These are phyloP conservation scores for Rhizopogon vinicolor DNA, from an alignment of 768 basidiomycete species.

Conservation along the genomic window DNA sequence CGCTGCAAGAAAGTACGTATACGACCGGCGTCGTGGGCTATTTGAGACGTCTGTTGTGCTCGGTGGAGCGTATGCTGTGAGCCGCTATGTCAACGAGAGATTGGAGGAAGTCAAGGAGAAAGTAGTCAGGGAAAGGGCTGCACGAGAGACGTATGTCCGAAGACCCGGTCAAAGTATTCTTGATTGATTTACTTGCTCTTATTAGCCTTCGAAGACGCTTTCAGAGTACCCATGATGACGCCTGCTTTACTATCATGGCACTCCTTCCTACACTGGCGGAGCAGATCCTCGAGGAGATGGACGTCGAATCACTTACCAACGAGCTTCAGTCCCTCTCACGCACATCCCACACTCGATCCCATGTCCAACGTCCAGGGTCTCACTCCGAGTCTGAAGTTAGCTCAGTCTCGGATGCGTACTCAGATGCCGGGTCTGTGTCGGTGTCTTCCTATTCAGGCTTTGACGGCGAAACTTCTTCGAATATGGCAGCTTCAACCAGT, in stretches of 20 bases:
- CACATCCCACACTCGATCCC: slow-evolving; percentile 19
- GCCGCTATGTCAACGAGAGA: slow-evolving; percentile 54
- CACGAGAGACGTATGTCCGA: slow-evolving; percentile 62
- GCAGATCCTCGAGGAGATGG: slow-evolving; percentile 66
- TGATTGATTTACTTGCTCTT: slow-evolving; percentile 1
- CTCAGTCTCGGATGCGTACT: slow-evolving; percentile 35
- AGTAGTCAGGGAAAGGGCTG: slow-evolving; percentile 54
- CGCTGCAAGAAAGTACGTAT: slow-evolving; percentile 41
- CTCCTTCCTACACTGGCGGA: slow-evolving; percentile 62
- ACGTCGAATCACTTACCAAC: slow-evolving; percentile 67
- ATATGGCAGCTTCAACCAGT: slow-evolving; percentile 25
- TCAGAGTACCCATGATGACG: slow-evolving; percentile 70
- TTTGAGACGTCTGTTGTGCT: slow-evolving; percentile 45
- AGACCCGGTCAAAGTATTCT: not conserved
- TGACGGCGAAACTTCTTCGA: slow-evolving; percentile 34
- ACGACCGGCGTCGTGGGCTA: slow-evolving; percentile 42
- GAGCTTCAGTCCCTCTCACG: slow-evolving; percentile 46
- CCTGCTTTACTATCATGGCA: slow-evolving; percentile 70
- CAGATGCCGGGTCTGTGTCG: slow-evolving; percentile 39
- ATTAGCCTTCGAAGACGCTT: slow-evolving; percentile 68
- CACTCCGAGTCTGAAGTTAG: slow-evolving; percentile 34
- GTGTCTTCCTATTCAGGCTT: slow-evolving; percentile 33
- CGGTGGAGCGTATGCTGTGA: slow-evolving; percentile 61
- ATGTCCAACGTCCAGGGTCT: slow-evolving; percentile 13
- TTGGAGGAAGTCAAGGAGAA: slow-evolving; percentile 64